These are phyloP conservation scores for Solanum boliviense DNA, from an alignment of 257 asterid species.

Conservation along the genomic window DNA sequence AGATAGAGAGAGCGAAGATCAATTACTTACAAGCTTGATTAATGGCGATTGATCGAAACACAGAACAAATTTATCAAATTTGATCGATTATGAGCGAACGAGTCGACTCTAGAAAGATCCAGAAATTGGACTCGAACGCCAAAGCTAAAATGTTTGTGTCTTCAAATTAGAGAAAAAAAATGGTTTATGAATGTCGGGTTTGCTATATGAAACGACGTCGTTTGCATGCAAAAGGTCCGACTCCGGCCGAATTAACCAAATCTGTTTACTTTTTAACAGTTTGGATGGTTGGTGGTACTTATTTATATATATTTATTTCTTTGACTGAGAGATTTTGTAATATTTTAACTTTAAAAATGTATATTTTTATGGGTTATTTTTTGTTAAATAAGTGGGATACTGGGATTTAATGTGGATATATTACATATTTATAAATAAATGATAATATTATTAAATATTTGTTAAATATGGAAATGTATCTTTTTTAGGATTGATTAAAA, in stretches of 20 bases:
- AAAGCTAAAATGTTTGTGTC: background rate
- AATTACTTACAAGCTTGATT: background rate
- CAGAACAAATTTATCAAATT: background rate
- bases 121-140: background rate
- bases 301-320: no score
- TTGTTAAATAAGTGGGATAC: no score
- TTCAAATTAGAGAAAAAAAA: background rate
- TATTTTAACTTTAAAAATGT: no score
- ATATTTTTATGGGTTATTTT: background rate
- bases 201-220: background rate
- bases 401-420: no score
- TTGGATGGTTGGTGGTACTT: no score
- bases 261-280: no score
- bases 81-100: background rate
- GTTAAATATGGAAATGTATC: no score
- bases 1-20: background rate
- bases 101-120: background rate
- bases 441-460: no score
- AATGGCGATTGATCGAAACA: background rate
- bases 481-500: no score
- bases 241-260: background rate
- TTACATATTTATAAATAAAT: no score
- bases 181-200: background rate
- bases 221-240: background rate
- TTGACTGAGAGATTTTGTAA: background rate